Conservation (phyloP, 2,329 filamentous ascomycete species). For the Colletotrichum sp. region DNA sequence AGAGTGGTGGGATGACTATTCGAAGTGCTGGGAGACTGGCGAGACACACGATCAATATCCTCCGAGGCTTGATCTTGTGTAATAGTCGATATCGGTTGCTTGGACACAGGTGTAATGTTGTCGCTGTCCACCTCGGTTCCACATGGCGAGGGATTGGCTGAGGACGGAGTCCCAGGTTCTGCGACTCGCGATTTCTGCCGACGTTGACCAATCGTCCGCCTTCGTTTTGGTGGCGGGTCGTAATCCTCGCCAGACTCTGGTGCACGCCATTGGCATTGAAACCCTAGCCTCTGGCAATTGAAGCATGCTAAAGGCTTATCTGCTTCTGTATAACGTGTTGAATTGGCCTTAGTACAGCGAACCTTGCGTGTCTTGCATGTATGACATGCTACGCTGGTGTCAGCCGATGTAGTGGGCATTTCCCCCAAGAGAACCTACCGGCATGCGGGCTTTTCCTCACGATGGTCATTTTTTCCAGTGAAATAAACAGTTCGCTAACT, state of each 20-base stretch:
- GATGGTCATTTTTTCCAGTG: background rate
- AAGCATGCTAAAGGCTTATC: background rate
- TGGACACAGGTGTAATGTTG: background rate
- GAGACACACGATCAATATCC: rapidly evolving
- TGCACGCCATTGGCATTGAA: background rate
- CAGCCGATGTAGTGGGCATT: background rate
- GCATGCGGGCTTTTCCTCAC: background rate
- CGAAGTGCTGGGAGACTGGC: background rate
- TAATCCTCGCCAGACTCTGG: background rate
- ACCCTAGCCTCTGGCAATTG: background rate
- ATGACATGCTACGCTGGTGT: background rate
- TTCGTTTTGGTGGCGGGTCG: background rate
- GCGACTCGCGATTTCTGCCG: background rate
- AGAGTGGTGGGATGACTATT: rapidly evolving
- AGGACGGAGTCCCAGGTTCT: background rate
- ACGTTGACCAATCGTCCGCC: background rate
- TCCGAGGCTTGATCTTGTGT: rapidly evolving
- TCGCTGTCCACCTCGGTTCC: background rate
- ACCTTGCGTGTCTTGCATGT: background rate
- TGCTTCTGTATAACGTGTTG: background rate
- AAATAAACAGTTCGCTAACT: background rate
- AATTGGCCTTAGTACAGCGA: background rate
- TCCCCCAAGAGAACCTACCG: background rate
- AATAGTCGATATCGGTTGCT: background rate
- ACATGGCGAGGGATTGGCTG: background rate